Conservation (phyloP, 1,139 yeast genomes). For the Lodderomyces parapsilosis region DNA sequence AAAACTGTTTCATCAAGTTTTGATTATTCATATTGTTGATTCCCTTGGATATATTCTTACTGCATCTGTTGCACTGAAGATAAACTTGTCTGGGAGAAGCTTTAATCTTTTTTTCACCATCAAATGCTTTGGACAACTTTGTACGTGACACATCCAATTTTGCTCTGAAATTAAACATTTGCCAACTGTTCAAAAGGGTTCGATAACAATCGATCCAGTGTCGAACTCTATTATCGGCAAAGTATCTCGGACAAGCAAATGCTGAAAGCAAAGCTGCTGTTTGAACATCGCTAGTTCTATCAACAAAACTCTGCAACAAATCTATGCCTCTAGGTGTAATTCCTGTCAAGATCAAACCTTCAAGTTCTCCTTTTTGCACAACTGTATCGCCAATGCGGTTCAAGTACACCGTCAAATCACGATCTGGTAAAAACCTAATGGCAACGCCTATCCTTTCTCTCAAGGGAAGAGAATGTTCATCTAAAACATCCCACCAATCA, state of each 20-base stretch:
- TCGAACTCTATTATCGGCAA: conserved; percentile 65
- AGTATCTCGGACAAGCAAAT: conserved; percentile 82
- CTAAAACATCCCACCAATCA: conserved; percentile 95
- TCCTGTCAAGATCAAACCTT: conserved; percentile 88
- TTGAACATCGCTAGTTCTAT: conserved; percentile 88
- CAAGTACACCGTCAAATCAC: conserved; percentile 67
- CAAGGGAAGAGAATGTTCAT: conserved; percentile 83
- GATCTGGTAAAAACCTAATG: conserved; percentile 75
- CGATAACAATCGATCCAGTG: conserved; percentile 80
- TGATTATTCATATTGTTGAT: conserved; percentile 21
- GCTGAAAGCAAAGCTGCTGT: conserved; percentile 83
- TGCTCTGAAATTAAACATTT: conserved; percentile 73
- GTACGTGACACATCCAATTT: conserved; percentile 80
- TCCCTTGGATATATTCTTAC: conserved; percentile 56
- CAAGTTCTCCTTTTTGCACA: conserved; percentile 77
- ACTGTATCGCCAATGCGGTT: conserved; percentile 71
- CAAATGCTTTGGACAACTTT: conserved; percentile 54
- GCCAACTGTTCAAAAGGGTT: conserved; percentile 80
- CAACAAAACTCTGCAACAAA: conserved; percentile 81
- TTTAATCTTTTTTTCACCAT: conserved; percentile 48
- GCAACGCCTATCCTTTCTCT: conserved; percentile 91
- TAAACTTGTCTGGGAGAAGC: conserved; percentile 73
- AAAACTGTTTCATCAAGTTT: conserved; percentile 39
- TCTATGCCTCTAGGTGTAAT: conserved; percentile 81
- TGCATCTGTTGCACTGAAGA: conserved; percentile 79